Conservation (phyloP, 2,329 filamentous ascomycete genomes). For the Periconia macrospinosa region DNA sequence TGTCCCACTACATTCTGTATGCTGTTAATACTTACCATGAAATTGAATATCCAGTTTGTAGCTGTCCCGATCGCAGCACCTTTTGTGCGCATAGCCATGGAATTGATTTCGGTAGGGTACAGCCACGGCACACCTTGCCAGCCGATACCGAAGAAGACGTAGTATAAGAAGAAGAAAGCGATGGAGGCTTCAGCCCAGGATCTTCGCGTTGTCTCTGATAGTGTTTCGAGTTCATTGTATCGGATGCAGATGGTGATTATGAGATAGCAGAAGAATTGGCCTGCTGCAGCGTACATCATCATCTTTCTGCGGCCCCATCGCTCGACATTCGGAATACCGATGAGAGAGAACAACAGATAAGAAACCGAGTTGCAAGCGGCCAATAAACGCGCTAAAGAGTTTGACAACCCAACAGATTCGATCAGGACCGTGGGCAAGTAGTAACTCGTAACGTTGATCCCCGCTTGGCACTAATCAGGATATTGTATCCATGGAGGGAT, state of each 20-base stretch:
- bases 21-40: conserved; percentile 24
- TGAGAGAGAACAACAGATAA: conserved; percentile 52
- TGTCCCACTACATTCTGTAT: neutral
- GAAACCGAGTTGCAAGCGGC: conserved; percentile 57
- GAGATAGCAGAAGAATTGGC: conserved; percentile 56
- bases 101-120: conserved; percentile 55
- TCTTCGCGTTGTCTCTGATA: conserved; percentile 11
- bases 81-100: conserved; percentile 52
- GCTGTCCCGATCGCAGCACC: conserved; percentile 54
- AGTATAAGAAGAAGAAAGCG: conserved; percentile 58
- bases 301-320: conserved; percentile 60
- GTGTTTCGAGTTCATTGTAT: conserved; percentile 38
- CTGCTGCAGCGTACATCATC: conserved; percentile 58
- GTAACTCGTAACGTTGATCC: conserved; percentile 48
- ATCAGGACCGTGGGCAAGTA: conserved; percentile 64
- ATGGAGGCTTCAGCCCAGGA: conserved; percentile 47
- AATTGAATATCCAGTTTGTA: conserved; percentile 56
- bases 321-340: conserved; percentile 54
- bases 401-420: conserved; percentile 56
- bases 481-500: conserved; percentile 19
- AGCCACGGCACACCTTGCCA: conserved; percentile 53
- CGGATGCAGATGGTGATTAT: conserved; percentile 56
- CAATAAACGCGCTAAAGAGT: conserved; percentile 57
- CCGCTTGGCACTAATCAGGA: conserved; percentile 11
- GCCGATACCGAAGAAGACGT: conserved; percentile 57